A percentile compares a stretch with the other conserved stretches of the same genome.
These are phyloP conservation scores for Aspergillus fijiensis DNA, from an alignment of 2,329 filamentous ascomycete genomes.

Conservation along the genomic window DNA sequence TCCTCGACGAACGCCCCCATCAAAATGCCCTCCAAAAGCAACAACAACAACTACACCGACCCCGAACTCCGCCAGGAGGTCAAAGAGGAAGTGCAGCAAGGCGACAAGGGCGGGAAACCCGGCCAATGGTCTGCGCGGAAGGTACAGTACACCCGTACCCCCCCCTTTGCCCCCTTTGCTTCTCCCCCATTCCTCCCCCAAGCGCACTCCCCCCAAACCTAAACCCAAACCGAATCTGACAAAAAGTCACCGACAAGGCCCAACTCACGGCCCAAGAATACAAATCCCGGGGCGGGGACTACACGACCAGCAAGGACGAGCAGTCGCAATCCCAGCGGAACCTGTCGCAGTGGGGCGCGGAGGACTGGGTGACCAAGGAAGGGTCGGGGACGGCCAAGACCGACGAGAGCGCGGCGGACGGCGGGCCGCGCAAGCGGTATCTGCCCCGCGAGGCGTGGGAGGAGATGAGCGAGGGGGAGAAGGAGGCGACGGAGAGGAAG, in stretches of 20 bases:
- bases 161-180: no score
- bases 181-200: no score
- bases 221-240: no score
- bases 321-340: constrained; percentile 47
- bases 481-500: constrained; percentile 49
- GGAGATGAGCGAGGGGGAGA: constrained; percentile 48
- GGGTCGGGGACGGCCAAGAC: constrained; percentile 45
- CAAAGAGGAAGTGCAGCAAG: constrained; percentile 48
- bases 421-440: constrained; percentile 48
- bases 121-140: constrained; percentile 53
- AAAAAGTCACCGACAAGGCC: constrained; percentile 27
- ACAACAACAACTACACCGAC: constrained; percentile 47
- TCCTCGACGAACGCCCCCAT: no score
- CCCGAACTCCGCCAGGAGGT: constrained; percentile 48
- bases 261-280: constrained; percentile 51
- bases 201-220: no score
- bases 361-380: constrained; percentile 53
- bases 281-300: constrained; percentile 49
- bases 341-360: constrained; percentile 48
- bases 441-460: constrained; percentile 52
- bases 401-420: constrained; percentile 26
- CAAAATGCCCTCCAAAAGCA: constrained; percentile 21
- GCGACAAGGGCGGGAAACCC: constrained; percentile 50
- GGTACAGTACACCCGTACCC: constrained; percentile 22
- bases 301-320: constrained; percentile 47